Base-by-base conservation (phyloP, 2,329 filamentous ascomycete species). In the Kalmusia sp. region DNA sequence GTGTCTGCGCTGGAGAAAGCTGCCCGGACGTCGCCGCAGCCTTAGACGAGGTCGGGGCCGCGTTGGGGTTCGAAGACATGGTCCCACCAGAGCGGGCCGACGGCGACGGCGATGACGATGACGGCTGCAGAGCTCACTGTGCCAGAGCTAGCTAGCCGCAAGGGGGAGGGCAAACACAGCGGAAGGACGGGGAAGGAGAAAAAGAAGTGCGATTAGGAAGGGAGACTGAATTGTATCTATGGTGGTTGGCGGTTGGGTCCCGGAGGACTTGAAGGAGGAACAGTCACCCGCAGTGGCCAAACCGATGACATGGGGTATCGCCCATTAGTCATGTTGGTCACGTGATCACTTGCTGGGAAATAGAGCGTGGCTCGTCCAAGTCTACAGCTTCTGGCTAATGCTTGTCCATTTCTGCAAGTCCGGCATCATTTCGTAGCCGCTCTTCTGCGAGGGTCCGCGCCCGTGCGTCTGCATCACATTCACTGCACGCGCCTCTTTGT, bases 1-100 rank as follows among this genome's bases (percentile, higher is more conserved):
- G 77, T n/a, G 71, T 75, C 55, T 76, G 73, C 2, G 77, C 73
- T 5, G 79, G 77, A 37, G 77, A 76, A 53, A 69, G 70, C 50
- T 75, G 76, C 4, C 65, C 72, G 17, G 73, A 67, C 19, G 68
- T 61, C 51, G 65, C 66, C 49, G 66, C 54, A 40, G 75, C 67
- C 68, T 80, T 81, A 59, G 74, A 76, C 37, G 76, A 72, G 44
- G 72, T 69, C 31, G 73, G 66, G 51, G 72, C 65, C 44, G 73
- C 61, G 44, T 77, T 71, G 53, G 72, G 75, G 66, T 78, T 79
- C 57, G 75, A 77, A 58, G 76, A 77, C 78, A 79, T 80, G 56
- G 54, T 65, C 64, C 56, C 55, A 57, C 64, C 66, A 60, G 64
- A 58, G 58, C 63, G 63, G 60, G 61, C 49, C 56, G 55, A 58